Evolutionary conservation across 2,329 filamentous ascomycete genomes (phyloP).

Genomic region (Helotiales sp.): DNA sequence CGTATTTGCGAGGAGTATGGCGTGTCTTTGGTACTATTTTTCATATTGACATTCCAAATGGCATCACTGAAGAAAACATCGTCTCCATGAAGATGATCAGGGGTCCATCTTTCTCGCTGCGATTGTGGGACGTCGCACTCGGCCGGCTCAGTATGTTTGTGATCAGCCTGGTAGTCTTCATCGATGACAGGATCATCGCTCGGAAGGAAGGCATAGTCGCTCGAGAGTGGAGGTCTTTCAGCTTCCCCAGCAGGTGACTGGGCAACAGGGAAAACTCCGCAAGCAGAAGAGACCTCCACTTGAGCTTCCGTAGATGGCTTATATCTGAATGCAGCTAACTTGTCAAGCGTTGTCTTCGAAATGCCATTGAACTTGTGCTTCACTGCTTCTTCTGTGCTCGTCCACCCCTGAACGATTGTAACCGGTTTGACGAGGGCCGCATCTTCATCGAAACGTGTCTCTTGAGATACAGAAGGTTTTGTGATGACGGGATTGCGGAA

Average conservation of each 20-base stretch:
- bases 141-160: background rate
- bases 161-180: background rate
- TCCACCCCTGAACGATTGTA: conserved; percentile 33
- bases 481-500: conserved; percentile 35
- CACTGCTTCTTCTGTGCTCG: conserved; percentile 38
- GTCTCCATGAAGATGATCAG: conserved; percentile 1
- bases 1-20: background rate
- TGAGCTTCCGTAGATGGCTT: background rate
- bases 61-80: conserved; percentile 25
- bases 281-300: background rate
- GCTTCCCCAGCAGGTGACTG: no score
- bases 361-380: conserved; percentile 27
- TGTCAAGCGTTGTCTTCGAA: conserved; percentile 38
- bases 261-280: background rate
- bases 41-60: conserved; percentile 19
- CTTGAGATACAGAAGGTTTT: conserved; percentile 26
- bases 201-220: background rate
- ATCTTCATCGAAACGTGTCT: conserved; percentile 11
- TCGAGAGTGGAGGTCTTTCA: background rate
- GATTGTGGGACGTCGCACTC: background rate
- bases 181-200: background rate
- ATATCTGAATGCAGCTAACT: conserved; percentile 34
- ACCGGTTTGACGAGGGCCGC: conserved; percentile 9
- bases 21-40: background rate
- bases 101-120: conserved; percentile 4